Conservation (phyloP, 768 basidiomycete genomes). For the Lactifluus echinatus region DNA sequence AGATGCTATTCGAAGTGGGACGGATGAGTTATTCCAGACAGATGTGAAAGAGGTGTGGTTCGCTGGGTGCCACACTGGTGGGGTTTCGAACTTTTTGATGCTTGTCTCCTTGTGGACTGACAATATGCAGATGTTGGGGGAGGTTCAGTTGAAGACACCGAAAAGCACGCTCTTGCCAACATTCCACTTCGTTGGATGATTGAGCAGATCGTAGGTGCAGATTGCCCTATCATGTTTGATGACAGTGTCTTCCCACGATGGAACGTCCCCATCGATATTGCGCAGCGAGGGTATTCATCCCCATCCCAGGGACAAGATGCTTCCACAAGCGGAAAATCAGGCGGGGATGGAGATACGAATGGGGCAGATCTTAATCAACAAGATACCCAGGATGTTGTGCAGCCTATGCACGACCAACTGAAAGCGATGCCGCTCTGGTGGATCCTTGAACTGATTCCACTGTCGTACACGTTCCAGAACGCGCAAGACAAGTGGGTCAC, state of each 20-base stretch:
- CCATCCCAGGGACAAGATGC: background rate
- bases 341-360: background rate
- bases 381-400: constrained; percentile 30
- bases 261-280: constrained; percentile 6
- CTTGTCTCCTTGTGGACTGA: background rate
- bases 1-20: background rate
- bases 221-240: constrained; percentile 12
- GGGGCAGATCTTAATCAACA: background rate
- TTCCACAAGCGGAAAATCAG: background rate
- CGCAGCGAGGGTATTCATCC: background rate
- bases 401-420: constrained; percentile 48
- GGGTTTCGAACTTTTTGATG: background rate
- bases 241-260: constrained; percentile 3
- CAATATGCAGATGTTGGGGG: constrained; percentile 15
- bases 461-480: constrained; percentile 49
- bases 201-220: constrained; percentile 3
- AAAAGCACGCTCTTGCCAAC: constrained; percentile 8
- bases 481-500: constrained; percentile 43
- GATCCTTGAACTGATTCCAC: constrained; percentile 62
- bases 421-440: constrained; percentile 45
- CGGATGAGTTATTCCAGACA: background rate
- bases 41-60: constrained; percentile 19
- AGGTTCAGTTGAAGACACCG: constrained; percentile 1
- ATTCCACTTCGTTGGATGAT: constrained; percentile 20
- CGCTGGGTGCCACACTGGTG: constrained; percentile 18